Base-by-base conservation (phyloP, 2,329 filamentous ascomycete genomes). In the Penicillium hordei region DNA sequence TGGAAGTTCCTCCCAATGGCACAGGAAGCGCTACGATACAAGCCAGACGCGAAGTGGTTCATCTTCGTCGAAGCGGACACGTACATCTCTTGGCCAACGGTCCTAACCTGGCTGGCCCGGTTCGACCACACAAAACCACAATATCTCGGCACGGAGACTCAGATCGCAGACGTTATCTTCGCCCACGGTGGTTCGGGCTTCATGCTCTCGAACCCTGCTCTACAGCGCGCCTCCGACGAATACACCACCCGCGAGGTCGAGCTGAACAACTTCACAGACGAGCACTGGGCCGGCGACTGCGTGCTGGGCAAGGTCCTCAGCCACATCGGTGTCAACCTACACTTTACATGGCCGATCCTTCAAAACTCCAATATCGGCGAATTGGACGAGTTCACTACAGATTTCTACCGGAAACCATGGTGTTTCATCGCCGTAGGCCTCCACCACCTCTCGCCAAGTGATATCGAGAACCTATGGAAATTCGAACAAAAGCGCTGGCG, bases 61-160 rank as follows among this genome's bases (percentile, higher is more conserved):
- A 73, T 84, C 55, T 86, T 86, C 67, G 79, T 84, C 46, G 83
- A 86, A 62, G 79, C 82, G 0, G 84, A 86, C 65, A 85, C 83
- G 0, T 86, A 83, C 61, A 68, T 85, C 40, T 73, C 83, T 10
- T 83, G 83, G 75, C 72, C 77, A 34, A 83, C 82, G 33, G 63
- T 86, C 40, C 65, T 84, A 17, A 70, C 76, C 25, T 86, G 82
- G 82, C 75, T 86, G 23, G 72, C 74, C 19, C 72, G 77, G 23
- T 79, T 82, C 60, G 79, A 86, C 65, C 62, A 79, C 3, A 69
- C 67, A 2, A 68, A 81, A 58, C 79, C 80, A 5, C 71, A 75
- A 46, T 86, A 85, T 65, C 76, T 84, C 33, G 83, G 82, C 39
- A 82, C 81, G 33, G 79, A 82, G 61, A 82, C 81, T 62, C 76